phyloP scores from a whole-genome alignment of 1,284 basidiomycete species.

The Leccinum fallax region DNA sequence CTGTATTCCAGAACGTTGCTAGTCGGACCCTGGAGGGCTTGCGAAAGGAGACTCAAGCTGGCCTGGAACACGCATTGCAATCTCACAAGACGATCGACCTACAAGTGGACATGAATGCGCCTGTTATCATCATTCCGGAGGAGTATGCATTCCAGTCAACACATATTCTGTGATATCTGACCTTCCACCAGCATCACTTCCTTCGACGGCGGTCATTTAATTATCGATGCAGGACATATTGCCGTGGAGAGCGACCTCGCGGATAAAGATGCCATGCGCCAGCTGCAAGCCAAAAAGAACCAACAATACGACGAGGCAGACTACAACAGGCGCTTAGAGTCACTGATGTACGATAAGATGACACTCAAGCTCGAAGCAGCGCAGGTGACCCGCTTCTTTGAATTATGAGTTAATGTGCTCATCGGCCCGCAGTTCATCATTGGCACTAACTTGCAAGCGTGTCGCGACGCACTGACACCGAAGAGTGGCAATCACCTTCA shows the following conservation, averaged over 20 bases:
- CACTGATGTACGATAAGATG: constrained; percentile 96
- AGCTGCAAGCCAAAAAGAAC: constrained; percentile 85
- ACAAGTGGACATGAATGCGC: constrained; percentile 95
- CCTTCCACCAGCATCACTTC: constrained; percentile 64
- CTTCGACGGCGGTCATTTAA: constrained; percentile 81
- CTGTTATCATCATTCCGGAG: constrained; percentile 97
- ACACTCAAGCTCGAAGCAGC: constrained; percentile 86
- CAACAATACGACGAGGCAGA: constrained; percentile 90
- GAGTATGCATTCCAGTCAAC: constrained; percentile 53
- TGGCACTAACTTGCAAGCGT: constrained; percentile 83
- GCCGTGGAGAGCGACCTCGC: constrained; percentile 90
- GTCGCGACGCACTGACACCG: constrained; percentile 74
- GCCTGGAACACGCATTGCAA: constrained; percentile 92
- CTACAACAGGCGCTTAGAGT: constrained; percentile 79
- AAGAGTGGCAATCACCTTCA: constrained; percentile 70
- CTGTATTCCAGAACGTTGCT: constrained; percentile 72
- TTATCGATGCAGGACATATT: constrained; percentile 98
- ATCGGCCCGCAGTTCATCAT: constrained; percentile 76
- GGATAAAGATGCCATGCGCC: constrained; percentile 79
- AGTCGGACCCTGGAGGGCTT: constrained; percentile 95
- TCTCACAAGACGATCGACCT: constrained; percentile 96
- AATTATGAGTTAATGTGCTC: neutral
- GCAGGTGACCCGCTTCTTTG: constrained; percentile 57
- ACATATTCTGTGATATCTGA: constrained; percentile 15
- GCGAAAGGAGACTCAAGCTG: constrained; percentile 93